Percentiles rank a stretch among this genome's conserved stretches.
Evolutionary conservation across 768 basidiomycete species (phyloP).

Genomic region (Leccinum barrowsii): DNA sequence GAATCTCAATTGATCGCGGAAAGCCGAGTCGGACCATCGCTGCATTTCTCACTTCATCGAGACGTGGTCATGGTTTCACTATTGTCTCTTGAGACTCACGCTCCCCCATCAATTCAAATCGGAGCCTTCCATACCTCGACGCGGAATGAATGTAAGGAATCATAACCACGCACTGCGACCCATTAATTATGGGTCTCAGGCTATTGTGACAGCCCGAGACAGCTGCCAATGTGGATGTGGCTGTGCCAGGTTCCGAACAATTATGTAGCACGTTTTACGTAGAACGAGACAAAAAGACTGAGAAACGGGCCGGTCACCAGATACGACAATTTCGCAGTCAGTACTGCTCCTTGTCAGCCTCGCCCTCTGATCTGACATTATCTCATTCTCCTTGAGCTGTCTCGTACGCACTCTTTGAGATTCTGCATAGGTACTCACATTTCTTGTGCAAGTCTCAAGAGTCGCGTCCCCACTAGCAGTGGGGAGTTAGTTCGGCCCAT

Average conservation of each 20-base stretch:
- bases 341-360: background rate
- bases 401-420: background rate
- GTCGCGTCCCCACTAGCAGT: background rate
- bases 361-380: background rate
- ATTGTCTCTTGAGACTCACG: slow-evolving; percentile 8
- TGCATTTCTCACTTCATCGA: background rate
- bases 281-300: slow-evolving; percentile 17
- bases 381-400: background rate
- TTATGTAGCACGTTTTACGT: slow-evolving; percentile 2
- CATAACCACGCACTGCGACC: background rate
- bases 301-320: too few species aligned
- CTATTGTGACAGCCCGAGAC: background rate
- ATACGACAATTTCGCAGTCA: background rate
- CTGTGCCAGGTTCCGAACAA: slow-evolving; percentile 18
- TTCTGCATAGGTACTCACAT: background rate
- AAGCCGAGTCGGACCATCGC: too few species aligned
- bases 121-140: too few species aligned
- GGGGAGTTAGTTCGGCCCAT: background rate
- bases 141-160: too few species aligned
- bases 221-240: slow-evolving; percentile 18
- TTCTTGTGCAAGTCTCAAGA: background rate
- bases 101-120: background rate
- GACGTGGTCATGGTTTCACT: background rate
- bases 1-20: background rate
- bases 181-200: background rate